Evolutionary conservation across 352 stramenopile genomes (phyloP).

Genomic region (Phytophthora macrochlamydospora): DNA sequence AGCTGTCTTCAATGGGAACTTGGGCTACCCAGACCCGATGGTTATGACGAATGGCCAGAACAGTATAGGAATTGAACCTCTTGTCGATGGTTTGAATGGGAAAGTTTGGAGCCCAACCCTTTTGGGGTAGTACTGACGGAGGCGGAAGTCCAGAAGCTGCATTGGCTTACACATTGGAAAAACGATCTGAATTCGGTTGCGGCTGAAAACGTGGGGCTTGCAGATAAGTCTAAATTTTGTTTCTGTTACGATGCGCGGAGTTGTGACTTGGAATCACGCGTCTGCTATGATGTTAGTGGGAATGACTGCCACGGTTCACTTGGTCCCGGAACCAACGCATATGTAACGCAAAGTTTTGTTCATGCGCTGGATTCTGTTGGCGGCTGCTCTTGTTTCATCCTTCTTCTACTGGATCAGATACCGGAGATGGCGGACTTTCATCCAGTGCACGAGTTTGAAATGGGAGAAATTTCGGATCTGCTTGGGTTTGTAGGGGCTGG

Average conservation of each 20-base stretch:
- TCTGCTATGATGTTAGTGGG: slow-evolving; percentile 78
- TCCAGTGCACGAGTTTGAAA: slow-evolving; percentile 67
- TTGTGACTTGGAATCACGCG: slow-evolving; percentile 53
- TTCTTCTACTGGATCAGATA: slow-evolving; percentile 78
- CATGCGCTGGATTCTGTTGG: slow-evolving; percentile 73
- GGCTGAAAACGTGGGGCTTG: slow-evolving; percentile 63
- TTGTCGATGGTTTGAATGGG: slow-evolving; percentile 58
- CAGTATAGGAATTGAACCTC: slow-evolving; percentile 66
- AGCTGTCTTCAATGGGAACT: slow-evolving; percentile 59
- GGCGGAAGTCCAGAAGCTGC: slow-evolving; percentile 65
- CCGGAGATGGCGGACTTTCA: slow-evolving; percentile 82
- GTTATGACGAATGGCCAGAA: slow-evolving; percentile 75
- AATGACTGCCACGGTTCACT: slow-evolving; percentile 78
- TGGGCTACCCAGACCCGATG: slow-evolving; percentile 76
- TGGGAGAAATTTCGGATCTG: slow-evolving; percentile 70
- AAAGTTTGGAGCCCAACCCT: slow-evolving; percentile 81
- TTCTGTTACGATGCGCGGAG: slow-evolving; percentile 83
- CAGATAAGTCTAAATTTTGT: slow-evolving; percentile 81
- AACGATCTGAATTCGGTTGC: slow-evolving; percentile 60
- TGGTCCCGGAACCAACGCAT: slow-evolving; percentile 66
- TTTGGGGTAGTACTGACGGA: slow-evolving; percentile 72
- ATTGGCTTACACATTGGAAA: slow-evolving; percentile 84
- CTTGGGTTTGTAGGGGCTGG: slow-evolving; percentile 64
- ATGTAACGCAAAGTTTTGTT: slow-evolving; percentile 65
- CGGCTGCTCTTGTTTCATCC: slow-evolving; percentile 71